Percentiles rank a stretch among this genome's conserved stretches.
Conservation (phyloP, 306 rosid genomes). For the Sechiopsis laciniata region DNA sequence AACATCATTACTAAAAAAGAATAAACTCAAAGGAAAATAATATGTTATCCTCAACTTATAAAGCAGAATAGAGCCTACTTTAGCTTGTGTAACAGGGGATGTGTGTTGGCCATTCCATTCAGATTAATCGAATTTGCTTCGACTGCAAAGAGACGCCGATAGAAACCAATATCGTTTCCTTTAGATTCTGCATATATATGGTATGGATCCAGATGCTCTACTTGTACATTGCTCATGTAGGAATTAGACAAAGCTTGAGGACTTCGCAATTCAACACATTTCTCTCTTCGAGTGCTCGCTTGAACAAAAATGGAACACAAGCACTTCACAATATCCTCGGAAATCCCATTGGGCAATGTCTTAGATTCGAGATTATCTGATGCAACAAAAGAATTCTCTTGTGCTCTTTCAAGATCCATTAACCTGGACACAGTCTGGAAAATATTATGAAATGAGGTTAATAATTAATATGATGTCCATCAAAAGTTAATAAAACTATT, state of each 20-base stretch:
- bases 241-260: slow-evolving; percentile 15
- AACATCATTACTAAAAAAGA: slow-evolving; percentile 11
- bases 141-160: slow-evolving; percentile 48
- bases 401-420: slow-evolving; percentile 47
- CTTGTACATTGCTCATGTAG: slow-evolving; percentile 28
- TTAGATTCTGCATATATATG: slow-evolving; percentile 40
- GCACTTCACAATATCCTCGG: slow-evolving; percentile 66
- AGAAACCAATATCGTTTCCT: slow-evolving; percentile 57
- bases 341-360: slow-evolving; percentile 51
- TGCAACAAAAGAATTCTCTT: slow-evolving; percentile 40
- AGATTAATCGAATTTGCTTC: slow-evolving; percentile 53
- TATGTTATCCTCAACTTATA: neutral
- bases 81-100: slow-evolving; percentile 55
- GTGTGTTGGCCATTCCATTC: slow-evolving; percentile 45
- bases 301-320: slow-evolving; percentile 51
- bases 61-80: slow-evolving; percentile 45
- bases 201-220: slow-evolving; percentile 59
- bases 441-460: neutral
- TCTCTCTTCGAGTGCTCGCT: slow-evolving; percentile 48
- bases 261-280: slow-evolving; percentile 20
- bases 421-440: slow-evolving; percentile 53
- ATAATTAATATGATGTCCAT: neutral
- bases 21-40: neutral
- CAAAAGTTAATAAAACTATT: neutral
- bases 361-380: slow-evolving; percentile 41